Evolutionary conservation across 176 grass and related monocot species (phyloP), one percentile per base, ranked within the genome.

Genomic region (Olyra latifolia): DNA sequence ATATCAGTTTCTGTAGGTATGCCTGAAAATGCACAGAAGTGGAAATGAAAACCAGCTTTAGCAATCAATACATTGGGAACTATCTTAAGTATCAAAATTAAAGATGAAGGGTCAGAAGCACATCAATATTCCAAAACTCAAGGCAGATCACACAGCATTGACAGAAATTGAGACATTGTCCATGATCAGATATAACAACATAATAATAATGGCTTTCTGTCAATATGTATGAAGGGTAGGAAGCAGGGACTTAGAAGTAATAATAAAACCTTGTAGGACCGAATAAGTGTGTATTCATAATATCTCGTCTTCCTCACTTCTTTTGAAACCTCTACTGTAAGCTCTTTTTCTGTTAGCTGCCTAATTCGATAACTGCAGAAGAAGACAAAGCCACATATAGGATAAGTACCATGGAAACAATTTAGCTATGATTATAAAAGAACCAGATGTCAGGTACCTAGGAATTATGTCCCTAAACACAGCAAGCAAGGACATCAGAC

Each of bases 401-500:
- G 15, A 32, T 82, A 82, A 70, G 39, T 66, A 23, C 69, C 15
- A 24, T 73, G 12, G 61, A 15, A 61, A 63, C 8, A 78, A 17
- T 41, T 6, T 16, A 22, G 22, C 22, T 14, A 68, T 8, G 15
- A 45, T 35, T 50, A 84, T 62, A 62, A 66, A 6, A 74, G 70
- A 60, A 71, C 14, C 29, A 56, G 71, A 17, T 44, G 77, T 6
- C 15, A 66, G 15, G 27, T 44, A 91, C 68, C 72, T 76, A 22
- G 84, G 96, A 93, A 95, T 98, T 66, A 98, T 93, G 55, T 98
- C 96, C 85, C 85, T 93, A 76, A 98, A 98, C 56, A 98, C 96
- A 73, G 90, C 96, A 79, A 95, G 84, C 84, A 95, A 83, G 30
- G 96, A 98, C 92, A 93, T 93, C 66, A 98, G 62, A 40, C 83